Base-by-base conservation (phyloP, 805 yeast species). In the Suhomyces emberorum region DNA sequence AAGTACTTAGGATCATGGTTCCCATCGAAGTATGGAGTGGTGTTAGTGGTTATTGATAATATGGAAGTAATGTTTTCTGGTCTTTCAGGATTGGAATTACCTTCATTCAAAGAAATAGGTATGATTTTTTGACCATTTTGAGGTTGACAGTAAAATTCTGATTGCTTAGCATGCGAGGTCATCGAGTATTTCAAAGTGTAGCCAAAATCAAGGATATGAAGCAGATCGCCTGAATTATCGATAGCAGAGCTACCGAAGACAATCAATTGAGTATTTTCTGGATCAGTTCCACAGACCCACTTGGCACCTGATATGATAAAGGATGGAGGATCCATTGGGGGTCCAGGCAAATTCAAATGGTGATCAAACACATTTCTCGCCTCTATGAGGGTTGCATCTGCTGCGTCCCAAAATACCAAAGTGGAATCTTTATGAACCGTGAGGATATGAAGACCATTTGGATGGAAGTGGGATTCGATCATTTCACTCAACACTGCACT, bases 321-420 rank as follows among this genome's bases (percentile, higher is more conserved):
- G 54, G 65, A 54, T 22, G 35, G 35, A 3, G 46, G 48, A 2
- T 25, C 34, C 3, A 32, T 25, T 7, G 49, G 41, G 1, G 67
- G 57, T 0, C 71, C 72, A 3, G 83, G 80, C 15, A 59, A 53
- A 49, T 86, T 81, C 7, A 88, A 75, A 37, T 77, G 74, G 3
- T 78, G 67, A 34, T 85, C 95, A 42, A 74, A 73, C 4, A 83
- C 42, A 1, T 85, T 74, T 47, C 97, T 73, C 1, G 96, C 93
- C 36, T 80, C 80, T 10, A 93, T 65, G 29, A 79, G 61, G 11
- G 77, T 76, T 0, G 95, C 96, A 24, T 80, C 80, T 21, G 79
- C 72, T 1, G 87, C 83, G 58, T 93, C 98, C 97, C 98, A 93
- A 53, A 93, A 93, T 1, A 79, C 95, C 24, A 93, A 51, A 0